A percentile compares a stretch with the other conserved stretches of the same genome.
These are phyloP conservation scores for Camelina laxa DNA, from an alignment of 345 rosid genomes.

Conservation along the genomic window DNA sequence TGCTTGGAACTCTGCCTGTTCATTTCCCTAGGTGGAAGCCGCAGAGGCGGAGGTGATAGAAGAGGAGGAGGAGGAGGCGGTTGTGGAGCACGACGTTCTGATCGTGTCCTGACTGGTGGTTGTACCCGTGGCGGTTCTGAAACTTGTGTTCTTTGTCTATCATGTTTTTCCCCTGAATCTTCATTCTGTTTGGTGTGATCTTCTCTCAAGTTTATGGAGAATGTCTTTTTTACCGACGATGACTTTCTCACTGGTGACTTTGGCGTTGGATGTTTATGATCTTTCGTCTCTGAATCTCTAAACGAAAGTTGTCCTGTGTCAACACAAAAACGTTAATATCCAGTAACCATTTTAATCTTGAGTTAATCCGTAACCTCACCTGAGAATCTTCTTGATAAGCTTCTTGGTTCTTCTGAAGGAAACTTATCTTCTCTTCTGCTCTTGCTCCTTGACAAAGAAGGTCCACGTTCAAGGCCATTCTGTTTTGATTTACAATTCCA, in stretches of 20 bases:
- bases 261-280: neutral
- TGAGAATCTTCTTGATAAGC: conserved; percentile 44
- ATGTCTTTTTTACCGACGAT: conserved; percentile 32
- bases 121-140: conserved; percentile 25
- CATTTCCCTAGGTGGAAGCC: conserved; percentile 38
- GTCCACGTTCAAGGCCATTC: conserved; percentile 37
- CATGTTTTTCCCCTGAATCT: conserved; percentile 34
- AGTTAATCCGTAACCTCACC: conserved; percentile 31
- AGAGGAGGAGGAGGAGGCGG: conserved; percentile 34
- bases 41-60: conserved; percentile 38
- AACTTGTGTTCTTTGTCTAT: conserved; percentile 18
- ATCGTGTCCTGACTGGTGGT: conserved; percentile 36
- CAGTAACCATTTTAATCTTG: neutral
- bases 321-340: neutral
- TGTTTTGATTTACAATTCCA: conserved; percentile 14
- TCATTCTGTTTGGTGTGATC: conserved; percentile 10
- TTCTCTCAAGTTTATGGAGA: conserved; percentile 23
- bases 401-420: conserved; percentile 32
- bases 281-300: conserved; percentile 24
- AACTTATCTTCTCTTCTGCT: conserved; percentile 24
- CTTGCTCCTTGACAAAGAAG: conserved; percentile 36
- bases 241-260: conserved; percentile 38
- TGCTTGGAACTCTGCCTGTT: conserved; percentile 23
- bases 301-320: conserved; percentile 37
- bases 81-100: conserved; percentile 38